Conservation (phyloP, 169 alveolate genomes). For the Babesia microti region DNA sequence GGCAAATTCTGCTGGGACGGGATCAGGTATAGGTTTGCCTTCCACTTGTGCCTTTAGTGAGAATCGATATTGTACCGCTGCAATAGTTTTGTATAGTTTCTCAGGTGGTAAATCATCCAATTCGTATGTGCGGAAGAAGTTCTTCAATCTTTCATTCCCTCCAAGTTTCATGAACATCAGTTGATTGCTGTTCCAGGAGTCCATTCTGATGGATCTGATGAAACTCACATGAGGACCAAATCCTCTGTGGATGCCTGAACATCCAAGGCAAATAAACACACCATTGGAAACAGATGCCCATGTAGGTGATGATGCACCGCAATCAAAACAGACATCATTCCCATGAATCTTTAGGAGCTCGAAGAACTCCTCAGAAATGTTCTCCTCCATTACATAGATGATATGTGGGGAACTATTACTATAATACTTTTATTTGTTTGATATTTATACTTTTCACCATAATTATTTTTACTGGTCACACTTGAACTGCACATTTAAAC, state of each 20-base stretch:
- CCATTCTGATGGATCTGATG: conserved; percentile 86
- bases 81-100: conserved; percentile 56
- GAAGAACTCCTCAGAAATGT: conserved; percentile 23
- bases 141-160: conserved; percentile 54
- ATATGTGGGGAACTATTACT: neutral
- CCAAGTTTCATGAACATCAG: conserved; percentile 60
- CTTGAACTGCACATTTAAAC: neutral
- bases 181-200: conserved; percentile 84
- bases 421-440: neutral
- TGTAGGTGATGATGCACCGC: conserved; percentile 79
- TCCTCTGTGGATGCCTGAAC: conserved; percentile 80
- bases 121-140: conserved; percentile 52
- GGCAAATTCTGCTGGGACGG: conserved; percentile 28
- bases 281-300: conserved; percentile 94
- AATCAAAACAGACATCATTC: conserved; percentile 53
- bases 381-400: conserved; percentile 16
- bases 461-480: neutral
- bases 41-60: conserved; percentile 34
- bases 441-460: neutral
- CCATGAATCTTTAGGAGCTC: conserved; percentile 31
- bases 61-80: conserved; percentile 61
- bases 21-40: conserved; percentile 32
- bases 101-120: conserved; percentile 49
- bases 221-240: conserved; percentile 85
- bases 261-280: conserved; percentile 83